Evolutionary conservation across 805 yeast species (phyloP), one percentile per base, ranked within the genome.

Genomic region (Myxozyma monticola): DNA sequence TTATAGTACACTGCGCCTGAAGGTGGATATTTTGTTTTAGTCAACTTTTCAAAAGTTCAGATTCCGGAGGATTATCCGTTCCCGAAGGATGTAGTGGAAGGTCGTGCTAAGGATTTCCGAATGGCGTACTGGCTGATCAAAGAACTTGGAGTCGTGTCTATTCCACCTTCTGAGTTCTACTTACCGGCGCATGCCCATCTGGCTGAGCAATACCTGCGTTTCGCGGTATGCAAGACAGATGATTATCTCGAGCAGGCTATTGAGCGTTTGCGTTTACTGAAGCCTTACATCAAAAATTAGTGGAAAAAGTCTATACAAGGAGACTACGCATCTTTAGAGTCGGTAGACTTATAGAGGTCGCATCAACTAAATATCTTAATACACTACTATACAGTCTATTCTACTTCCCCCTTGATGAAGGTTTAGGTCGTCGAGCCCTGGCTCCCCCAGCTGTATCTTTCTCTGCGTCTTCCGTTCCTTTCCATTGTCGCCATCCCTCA

Each of bases 111-210:
- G 57, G 99, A 93, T 71, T 93, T 89, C 76, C 81, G 80, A 65
- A 75, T 84, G 57, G 95, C 96, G 0, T 88, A 87, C 70, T 93
- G 98, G 97, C 75, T 93, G 52, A 88, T 89, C 63, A 83, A 81
- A 65, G 96, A 89, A 65, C 68, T 91, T 50, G 99, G 99, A 9
- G 95, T 93, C 35, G 98, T 93, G 18, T 85, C 96, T 3, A 93
- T 93, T 57, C 99, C 99, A 9, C 98, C 98, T 25, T 85, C 96
- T n/a, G 98, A 91, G 69, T 93, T 93, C 64, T 81, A 87, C 62
- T 77, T 82, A 37, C 78, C 81, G 8, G 81, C 79, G 52, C 81
- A 85, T 58, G 89, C 85, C 28, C 73, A 78, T 48, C 80, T 83
- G 15, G 89, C 91, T 48, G 96, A 90, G 65, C 83, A 87, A 61